These are phyloP conservation scores for Paspalum vaginatum DNA, from an alignment of 176 grass and related monocot species.

Conservation along the genomic window DNA sequence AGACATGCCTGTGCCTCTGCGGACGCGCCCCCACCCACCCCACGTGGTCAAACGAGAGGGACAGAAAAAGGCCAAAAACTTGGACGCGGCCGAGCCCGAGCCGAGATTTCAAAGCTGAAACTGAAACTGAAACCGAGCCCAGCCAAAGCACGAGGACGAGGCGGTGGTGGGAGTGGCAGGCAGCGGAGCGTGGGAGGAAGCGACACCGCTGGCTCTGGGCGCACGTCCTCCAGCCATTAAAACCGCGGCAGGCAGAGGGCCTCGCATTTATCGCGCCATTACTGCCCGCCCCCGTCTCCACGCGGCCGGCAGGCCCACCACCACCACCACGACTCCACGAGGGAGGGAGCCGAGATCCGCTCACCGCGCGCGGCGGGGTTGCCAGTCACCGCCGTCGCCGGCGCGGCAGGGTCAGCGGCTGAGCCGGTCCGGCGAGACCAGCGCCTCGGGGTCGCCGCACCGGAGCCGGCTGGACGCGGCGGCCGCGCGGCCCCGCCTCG, in stretches of 20 bases:
- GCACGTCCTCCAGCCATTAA: constrained; percentile 62
- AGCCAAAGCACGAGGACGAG: neutral
- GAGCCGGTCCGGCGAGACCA: constrained; percentile 90
- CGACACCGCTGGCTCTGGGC: constrained; percentile 34
- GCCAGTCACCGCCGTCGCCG: neutral
- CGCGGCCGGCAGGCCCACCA: constrained; percentile 48
- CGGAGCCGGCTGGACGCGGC: constrained; percentile 67
- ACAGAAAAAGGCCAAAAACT: neutral
- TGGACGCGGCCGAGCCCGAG: neutral
- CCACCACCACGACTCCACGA: neutral
- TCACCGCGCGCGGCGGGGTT: constrained; percentile 10
- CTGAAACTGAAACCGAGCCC: neutral
- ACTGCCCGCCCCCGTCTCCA: constrained; percentile 41
- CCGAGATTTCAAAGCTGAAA: neutral
- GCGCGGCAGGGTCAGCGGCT: constrained; percentile 25
- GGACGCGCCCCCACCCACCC: neutral
- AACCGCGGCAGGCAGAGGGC: constrained; percentile 30
- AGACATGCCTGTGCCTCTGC: neutral
- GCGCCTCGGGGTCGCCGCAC: constrained; percentile 92
- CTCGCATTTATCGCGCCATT: constrained; percentile 61
- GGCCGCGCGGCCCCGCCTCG: constrained; percentile 43
- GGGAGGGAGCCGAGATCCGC: neutral
- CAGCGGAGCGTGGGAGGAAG: neutral
- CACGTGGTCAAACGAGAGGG: neutral
- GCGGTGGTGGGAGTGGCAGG: too few relatives aligned